Percentiles rank a stretch among this genome's conserved stretches.
These are phyloP conservation scores for Boletus insuetus DNA, from an alignment of 768 basidiomycete genomes.

Conservation along the genomic window DNA sequence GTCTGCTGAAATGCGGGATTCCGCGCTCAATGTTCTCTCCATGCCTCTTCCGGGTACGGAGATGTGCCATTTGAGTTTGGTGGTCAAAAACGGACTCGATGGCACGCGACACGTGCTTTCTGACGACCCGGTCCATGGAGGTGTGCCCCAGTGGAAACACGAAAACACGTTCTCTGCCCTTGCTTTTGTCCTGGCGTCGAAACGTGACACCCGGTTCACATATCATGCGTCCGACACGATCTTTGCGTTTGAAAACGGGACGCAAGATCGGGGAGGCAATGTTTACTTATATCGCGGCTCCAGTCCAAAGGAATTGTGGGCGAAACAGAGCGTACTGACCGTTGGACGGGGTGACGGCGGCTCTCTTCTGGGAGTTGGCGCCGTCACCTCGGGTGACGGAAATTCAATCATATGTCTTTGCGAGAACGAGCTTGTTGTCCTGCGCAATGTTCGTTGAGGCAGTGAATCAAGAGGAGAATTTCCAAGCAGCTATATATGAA, in stretches of 20 bases:
- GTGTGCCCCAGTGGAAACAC: slow-evolving; percentile 61
- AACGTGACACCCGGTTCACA: slow-evolving; percentile 85
- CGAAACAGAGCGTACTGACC: slow-evolving; percentile 80
- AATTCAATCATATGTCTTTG: slow-evolving; percentile 65
- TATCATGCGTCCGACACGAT: slow-evolving; percentile 62
- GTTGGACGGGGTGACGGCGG: slow-evolving; percentile 70
- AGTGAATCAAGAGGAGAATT: not conserved
- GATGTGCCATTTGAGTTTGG: slow-evolving; percentile 38
- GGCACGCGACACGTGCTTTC: slow-evolving; percentile 59
- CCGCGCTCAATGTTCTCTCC: slow-evolving; percentile 59
- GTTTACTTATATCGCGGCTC: slow-evolving; percentile 79
- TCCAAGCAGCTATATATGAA: slow-evolving; percentile 22
- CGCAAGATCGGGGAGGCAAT: slow-evolving; percentile 68
- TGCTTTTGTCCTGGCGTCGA: slow-evolving; percentile 91
- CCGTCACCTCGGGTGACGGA: slow-evolving; percentile 34
- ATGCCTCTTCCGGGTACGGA: slow-evolving; percentile 60
- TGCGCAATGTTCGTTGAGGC: slow-evolving; percentile 39
- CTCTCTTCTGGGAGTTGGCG: slow-evolving; percentile 73
- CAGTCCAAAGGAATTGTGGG: slow-evolving; percentile 50
- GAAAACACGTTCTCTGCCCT: slow-evolving; percentile 83
- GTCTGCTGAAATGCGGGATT: slow-evolving; percentile 34
- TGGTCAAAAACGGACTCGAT: slow-evolving; percentile 73
- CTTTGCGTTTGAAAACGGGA: slow-evolving; percentile 82
- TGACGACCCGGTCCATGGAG: slow-evolving; percentile 12
- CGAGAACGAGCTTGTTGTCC: slow-evolving; percentile 69